Evolutionary conservation across 768 basidiomycete species (phyloP).

Genomic region (Psilocybe tampanensis): DNA sequence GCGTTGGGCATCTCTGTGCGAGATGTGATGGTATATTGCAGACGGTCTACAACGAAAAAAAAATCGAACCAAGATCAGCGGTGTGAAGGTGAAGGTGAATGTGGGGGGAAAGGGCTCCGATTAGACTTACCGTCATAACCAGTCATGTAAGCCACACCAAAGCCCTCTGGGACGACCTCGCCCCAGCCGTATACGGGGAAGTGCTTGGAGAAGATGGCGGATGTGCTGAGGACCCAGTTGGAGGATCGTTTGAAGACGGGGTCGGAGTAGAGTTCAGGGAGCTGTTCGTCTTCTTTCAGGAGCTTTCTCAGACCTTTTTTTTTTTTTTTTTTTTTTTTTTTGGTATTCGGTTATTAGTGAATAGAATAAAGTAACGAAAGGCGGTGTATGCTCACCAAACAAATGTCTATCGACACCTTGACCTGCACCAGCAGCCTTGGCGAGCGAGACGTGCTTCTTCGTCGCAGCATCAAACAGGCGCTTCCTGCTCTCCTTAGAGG

Average conservation of each 20-base stretch:
- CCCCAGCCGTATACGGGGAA: conserved; percentile 93
- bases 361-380: neutral
- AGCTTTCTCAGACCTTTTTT: conserved; percentile 79
- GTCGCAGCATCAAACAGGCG: conserved; percentile 60
- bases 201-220: conserved; percentile 84
- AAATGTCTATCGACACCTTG: conserved; percentile 88
- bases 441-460: conserved; percentile 66
- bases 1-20: conserved; percentile 82
- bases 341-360: too few relatives aligned
- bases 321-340: too few relatives aligned
- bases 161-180: conserved; percentile 92
- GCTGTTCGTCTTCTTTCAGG: conserved; percentile 58
- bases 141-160: conserved; percentile 95
- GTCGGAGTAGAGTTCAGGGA: conserved; percentile 76
- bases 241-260: conserved; percentile 71
- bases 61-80: neutral
- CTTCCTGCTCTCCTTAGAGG: conserved; percentile 45
- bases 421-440: conserved; percentile 64
- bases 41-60: conserved; percentile 43
- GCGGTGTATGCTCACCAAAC: conserved; percentile 54
- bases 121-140: conserved; percentile 66
- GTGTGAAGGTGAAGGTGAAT: neutral
- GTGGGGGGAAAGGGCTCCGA: too few relatives aligned
- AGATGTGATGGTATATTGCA: conserved; percentile 89
- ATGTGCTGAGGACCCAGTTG: conserved; percentile 90